phyloP scores from a whole-genome alignment of 2,329 filamentous ascomycete genomes.

The Geosmithia putterillii region DNA sequence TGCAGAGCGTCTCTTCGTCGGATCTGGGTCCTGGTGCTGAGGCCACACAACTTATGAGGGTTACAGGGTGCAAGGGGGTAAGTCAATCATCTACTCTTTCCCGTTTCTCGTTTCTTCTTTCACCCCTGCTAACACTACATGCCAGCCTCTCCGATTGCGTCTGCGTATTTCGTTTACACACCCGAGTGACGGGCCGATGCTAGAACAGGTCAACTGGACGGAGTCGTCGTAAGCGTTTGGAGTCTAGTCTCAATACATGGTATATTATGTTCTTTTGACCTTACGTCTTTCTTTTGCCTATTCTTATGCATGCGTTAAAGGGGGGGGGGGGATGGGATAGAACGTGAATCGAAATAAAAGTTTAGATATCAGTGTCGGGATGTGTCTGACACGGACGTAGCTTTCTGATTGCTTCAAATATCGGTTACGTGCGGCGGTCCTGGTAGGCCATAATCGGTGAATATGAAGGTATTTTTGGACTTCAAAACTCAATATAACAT shows the following conservation, averaged over 20 bases:
- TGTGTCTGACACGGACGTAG: too few relatives aligned
- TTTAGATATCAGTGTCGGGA: too few relatives aligned
- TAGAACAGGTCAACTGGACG: slow-evolving; percentile 94
- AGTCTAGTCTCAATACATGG: not conserved
- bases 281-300: not conserved
- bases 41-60: slow-evolving; percentile 82
- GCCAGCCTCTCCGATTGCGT: slow-evolving; percentile 69
- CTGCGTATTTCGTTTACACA: slow-evolving; percentile 74
- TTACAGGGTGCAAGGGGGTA: slow-evolving; percentile 78
- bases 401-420: too few relatives aligned
- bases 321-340: not conserved
- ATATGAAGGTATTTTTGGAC: too few relatives aligned
- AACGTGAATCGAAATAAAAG: too few relatives aligned
- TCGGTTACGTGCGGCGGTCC: too few relatives aligned
- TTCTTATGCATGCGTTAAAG: not conserved
- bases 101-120: not conserved
- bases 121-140: not conserved
- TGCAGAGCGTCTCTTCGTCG: slow-evolving; percentile 76
- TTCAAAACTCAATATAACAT: too few relatives aligned
- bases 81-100: slow-evolving; percentile 40
- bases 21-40: slow-evolving; percentile 69
- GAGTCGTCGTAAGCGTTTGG: slow-evolving; percentile 44
- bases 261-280: not conserved
- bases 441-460: too few relatives aligned
- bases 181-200: slow-evolving; percentile 55